These are phyloP conservation scores for Catharanthus roseus DNA, from an alignment of 257 asterid species.

Conservation along the genomic window DNA sequence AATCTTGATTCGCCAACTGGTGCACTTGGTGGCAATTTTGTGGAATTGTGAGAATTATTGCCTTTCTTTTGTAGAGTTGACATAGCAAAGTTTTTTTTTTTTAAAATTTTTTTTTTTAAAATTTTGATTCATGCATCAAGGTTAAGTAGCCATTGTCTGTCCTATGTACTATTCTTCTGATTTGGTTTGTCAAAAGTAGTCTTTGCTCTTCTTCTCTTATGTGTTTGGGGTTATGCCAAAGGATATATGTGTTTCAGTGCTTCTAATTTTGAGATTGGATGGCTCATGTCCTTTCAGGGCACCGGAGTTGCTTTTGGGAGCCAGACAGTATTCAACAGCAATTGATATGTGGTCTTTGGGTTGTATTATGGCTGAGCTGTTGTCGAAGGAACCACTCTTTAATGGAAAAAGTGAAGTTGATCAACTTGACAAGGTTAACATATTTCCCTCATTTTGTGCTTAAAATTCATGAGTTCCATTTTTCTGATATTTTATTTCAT, in stretches of 20 bases:
- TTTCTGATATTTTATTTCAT: neutral
- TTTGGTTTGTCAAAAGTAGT: neutral
- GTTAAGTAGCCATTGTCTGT: too few species aligned
- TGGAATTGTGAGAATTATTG: neutral
- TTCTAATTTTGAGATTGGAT: neutral
- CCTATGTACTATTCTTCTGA: neutral
- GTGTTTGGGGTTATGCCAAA: constrained; percentile 17
- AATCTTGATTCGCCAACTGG: neutral
- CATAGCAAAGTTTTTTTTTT: too few species aligned
- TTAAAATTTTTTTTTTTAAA: too few species aligned
- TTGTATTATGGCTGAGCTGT: constrained; percentile 86
- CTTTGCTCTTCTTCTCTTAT: constrained; percentile 27
- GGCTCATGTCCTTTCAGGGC: constrained; percentile 45
- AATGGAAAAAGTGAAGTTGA: constrained; percentile 71
- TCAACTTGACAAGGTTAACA: constrained; percentile 75
- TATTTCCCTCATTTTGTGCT: neutral
- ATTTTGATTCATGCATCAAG: too few species aligned
- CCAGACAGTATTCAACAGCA: constrained; percentile 75
- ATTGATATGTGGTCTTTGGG: constrained; percentile 96
- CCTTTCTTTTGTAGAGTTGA: too few species aligned
- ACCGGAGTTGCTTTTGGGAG: constrained; percentile 86
- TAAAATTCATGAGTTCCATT: neutral
- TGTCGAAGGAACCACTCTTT: constrained; percentile 64
- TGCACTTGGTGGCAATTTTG: neutral
- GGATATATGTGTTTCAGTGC: neutral